These are phyloP conservation scores for Kwoniella sp. DNA, from an alignment of 768 basidiomycete genomes.

Conservation along the genomic window DNA sequence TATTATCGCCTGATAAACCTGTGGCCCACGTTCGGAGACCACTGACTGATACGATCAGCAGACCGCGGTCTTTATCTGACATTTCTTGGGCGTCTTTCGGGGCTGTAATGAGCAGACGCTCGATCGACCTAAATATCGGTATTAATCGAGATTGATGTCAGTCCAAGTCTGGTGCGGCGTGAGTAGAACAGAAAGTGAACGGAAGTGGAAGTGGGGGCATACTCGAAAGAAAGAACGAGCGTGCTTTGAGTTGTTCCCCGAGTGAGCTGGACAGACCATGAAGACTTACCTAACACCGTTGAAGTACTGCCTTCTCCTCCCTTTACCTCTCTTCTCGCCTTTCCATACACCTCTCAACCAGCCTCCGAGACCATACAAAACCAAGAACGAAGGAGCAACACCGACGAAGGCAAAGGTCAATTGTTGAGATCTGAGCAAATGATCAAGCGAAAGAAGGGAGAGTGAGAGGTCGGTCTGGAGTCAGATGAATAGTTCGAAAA, in stretches of 20 bases:
- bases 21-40: slow-evolving; percentile 51
- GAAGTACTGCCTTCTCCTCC: slow-evolving; percentile 66
- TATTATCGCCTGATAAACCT: slow-evolving; percentile 38
- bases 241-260: too few species aligned
- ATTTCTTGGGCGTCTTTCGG: slow-evolving; percentile 48
- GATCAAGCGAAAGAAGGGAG: slow-evolving; percentile 86
- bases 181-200: too few species aligned
- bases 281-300: slow-evolving; percentile 66
- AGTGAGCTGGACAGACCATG: too few species aligned
- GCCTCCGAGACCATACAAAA: slow-evolving; percentile 70
- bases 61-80: slow-evolving; percentile 49
- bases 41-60: slow-evolving; percentile 51
- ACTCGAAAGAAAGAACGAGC: too few species aligned
- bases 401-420: slow-evolving; percentile 96
- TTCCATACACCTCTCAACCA: slow-evolving; percentile 62
- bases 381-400: slow-evolving; percentile 80
- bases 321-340: slow-evolving; percentile 62
- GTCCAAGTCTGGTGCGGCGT: too few species aligned
- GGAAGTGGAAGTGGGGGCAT: too few species aligned
- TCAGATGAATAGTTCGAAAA: neutral
- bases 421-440: slow-evolving; percentile 88
- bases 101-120: slow-evolving; percentile 45
- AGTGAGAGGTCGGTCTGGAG: slow-evolving; percentile 85
- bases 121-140: slow-evolving; percentile 53
- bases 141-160: too few species aligned